Conservation (phyloP, 106 monocot species). For the Iris macrosiphon region DNA sequence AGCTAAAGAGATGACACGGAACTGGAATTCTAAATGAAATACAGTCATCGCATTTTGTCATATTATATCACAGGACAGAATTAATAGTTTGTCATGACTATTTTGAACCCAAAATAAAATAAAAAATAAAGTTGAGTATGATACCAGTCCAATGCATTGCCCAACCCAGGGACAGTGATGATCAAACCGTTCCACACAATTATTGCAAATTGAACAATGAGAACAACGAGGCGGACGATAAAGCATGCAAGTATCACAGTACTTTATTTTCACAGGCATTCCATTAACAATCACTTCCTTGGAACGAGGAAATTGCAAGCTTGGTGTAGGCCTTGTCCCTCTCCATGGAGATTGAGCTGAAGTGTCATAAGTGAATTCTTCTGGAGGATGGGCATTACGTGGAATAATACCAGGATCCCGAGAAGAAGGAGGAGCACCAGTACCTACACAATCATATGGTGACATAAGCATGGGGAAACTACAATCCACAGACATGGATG, state of each 20-base stretch:
- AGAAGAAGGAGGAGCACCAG: constrained; percentile 50
- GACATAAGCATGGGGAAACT: too few species aligned
- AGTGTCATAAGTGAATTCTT: constrained; percentile 62
- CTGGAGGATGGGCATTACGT: constrained; percentile 78
- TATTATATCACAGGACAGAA: background rate
- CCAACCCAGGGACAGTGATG: constrained; percentile 99
- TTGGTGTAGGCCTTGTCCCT: constrained; percentile 43
- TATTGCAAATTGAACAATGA: constrained; percentile 96
- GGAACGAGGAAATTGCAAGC: constrained; percentile 56
- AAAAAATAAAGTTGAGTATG: background rate
- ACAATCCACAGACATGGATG: too few species aligned
- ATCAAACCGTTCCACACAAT: constrained; percentile 92
- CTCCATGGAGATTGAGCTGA: constrained; percentile 3
- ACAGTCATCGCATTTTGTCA: too few species aligned
- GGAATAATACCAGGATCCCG: constrained; percentile 86
- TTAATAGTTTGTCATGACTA: too few species aligned
- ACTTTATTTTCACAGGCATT: constrained; percentile 69
- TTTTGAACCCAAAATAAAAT: background rate
- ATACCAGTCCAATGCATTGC: constrained; percentile 92
- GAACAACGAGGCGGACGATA: constrained; percentile 93
- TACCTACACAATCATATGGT: constrained; percentile 41
- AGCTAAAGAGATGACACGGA: too few species aligned
- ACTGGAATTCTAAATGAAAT: too few species aligned
- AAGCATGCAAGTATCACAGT: constrained; percentile 95
- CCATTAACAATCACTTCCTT: constrained; percentile 82